Evolutionary conservation across 352 stramenopile genomes (phyloP).

Genomic region (Pythium volutum): DNA sequence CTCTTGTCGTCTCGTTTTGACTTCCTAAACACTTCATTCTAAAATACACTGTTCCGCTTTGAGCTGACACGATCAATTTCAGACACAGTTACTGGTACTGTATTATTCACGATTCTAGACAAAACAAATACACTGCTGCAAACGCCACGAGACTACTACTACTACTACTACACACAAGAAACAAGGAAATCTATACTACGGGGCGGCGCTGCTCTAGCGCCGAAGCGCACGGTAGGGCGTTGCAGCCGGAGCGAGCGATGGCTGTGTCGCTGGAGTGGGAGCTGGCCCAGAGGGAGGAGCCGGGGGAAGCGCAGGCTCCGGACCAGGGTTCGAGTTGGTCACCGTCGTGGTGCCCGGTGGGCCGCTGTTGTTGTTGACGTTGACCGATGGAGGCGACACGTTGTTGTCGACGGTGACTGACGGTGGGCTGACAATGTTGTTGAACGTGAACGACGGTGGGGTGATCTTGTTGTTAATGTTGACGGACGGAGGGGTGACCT

Average conservation of each 20-base stretch:
- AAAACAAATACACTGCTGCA: not conserved
- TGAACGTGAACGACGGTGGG: slow-evolving; percentile 1
- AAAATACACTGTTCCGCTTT: slow-evolving; percentile 1
- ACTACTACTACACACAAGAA: not conserved
- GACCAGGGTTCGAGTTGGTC: not conserved
- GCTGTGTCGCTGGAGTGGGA: not conserved
- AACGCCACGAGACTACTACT: not conserved
- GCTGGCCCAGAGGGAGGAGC: not conserved
- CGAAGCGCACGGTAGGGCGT: slow-evolving; percentile 14
- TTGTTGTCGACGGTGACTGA: slow-evolving; percentile 12
- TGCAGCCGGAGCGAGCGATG: too few relatives aligned
- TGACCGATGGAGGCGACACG: not conserved
- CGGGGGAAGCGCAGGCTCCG: not conserved
- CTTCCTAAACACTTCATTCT: not conserved
- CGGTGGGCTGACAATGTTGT: slow-evolving; percentile 4
- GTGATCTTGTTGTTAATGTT: slow-evolving; percentile 5
- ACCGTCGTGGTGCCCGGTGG: not conserved
- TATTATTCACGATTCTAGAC: not conserved
- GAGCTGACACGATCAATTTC: not conserved
- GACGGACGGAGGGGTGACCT: not conserved
- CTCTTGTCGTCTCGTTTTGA: not conserved
- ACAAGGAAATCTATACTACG: not conserved
- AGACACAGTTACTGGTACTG: not conserved
- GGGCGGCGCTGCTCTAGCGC: not conserved
- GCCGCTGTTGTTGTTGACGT: slow-evolving; percentile 9